These are phyloP conservation scores for Verticillium isaacii DNA, from an alignment of 2,329 filamentous ascomycete species.

Conservation along the genomic window DNA sequence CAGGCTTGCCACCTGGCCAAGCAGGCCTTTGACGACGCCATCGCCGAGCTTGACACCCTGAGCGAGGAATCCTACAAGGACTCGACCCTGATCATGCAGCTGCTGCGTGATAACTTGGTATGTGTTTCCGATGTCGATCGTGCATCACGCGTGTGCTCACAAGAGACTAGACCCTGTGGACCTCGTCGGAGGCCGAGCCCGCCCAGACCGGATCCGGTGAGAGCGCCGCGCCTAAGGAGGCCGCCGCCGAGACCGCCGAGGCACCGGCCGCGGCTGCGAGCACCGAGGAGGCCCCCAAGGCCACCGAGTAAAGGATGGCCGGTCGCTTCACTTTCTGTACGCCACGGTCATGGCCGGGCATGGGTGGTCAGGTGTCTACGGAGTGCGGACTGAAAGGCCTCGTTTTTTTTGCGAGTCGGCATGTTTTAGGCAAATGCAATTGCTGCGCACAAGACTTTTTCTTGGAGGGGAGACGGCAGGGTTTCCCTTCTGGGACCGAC, in stretches of 20 bases:
- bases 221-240: slow-evolving; percentile 42
- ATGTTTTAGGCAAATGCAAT: slow-evolving; percentile 37
- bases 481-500: slow-evolving; percentile 25
- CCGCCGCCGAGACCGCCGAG: slow-evolving; percentile 50
- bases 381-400: slow-evolving; percentile 56
- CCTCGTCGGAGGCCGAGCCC: slow-evolving; percentile 94
- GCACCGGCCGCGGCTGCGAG: slow-evolving; percentile 50
- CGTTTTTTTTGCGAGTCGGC: slow-evolving; percentile 46
- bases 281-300: slow-evolving; percentile 63
- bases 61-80: slow-evolving; percentile 99
- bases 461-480: slow-evolving; percentile 22
- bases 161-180: slow-evolving; percentile 84
- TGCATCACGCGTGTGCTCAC: neutral
- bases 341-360: slow-evolving; percentile 36
- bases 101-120: slow-evolving; percentile 94
- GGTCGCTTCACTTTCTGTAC: slow-evolving; percentile 13
- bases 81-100: slow-evolving; percentile 97
- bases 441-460: slow-evolving; percentile 30
- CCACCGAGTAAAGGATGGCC: slow-evolving; percentile 44
- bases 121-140: slow-evolving; percentile 20
- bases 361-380: slow-evolving; percentile 58
- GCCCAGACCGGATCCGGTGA: slow-evolving; percentile 47
- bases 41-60: slow-evolving; percentile 94
- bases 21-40: slow-evolving; percentile 93
- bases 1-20: slow-evolving; percentile 97